Base-by-base conservation (phyloP, 164 flowering plant species). In the Nymphaea colorata region DNA sequence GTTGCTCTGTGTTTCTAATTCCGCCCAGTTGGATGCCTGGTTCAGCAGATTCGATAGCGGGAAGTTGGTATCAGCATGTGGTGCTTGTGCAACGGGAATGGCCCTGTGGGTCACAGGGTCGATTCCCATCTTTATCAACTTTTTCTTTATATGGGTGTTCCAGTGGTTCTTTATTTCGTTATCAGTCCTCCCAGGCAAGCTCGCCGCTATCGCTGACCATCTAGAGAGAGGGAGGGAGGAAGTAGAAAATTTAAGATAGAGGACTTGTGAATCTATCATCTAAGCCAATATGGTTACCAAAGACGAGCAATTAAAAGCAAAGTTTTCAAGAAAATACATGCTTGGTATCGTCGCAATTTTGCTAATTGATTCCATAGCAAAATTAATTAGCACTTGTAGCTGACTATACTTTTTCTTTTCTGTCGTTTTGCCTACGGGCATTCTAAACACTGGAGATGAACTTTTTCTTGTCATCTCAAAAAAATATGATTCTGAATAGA, bases 101-200 rank as follows among this genome's bases (percentile, higher is more conserved):
- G 89, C 89, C 59, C 86, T 82, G 71, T 89, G 98, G 16, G 98
- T 91, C 18, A 84, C 86, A 0, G 98, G 98, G 73, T 91, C 92
- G 60, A 91, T 89, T 10, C 98, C 98, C 89, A 83, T 85, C 79
- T 84, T 89, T 4, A 81, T 64, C 57, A 90, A 94, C 80, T 87
- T 88, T 65, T 88, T 90, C 89, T 90, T 90, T 74, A 88, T 87
- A 67, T 90, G 94, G 41, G 97, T 90, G 74, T 90, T 90, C 97
- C 97, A 90, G 18, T 88, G 94, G 71, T 90, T 90, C 82, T 90
- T 90, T 12, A 90, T 90, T 71, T 90, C 96, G 53, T 90, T 90
- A 68, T 90, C 96, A 0, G 96, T 90, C 68, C 97, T 82, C 73
- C 97, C 97, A 0, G 94, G 97, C 69, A 91, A 73, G 64, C 84